Conservation (phyloP, 768 basidiomycete genomes). For the Auricularia auricula-judae region DNA sequence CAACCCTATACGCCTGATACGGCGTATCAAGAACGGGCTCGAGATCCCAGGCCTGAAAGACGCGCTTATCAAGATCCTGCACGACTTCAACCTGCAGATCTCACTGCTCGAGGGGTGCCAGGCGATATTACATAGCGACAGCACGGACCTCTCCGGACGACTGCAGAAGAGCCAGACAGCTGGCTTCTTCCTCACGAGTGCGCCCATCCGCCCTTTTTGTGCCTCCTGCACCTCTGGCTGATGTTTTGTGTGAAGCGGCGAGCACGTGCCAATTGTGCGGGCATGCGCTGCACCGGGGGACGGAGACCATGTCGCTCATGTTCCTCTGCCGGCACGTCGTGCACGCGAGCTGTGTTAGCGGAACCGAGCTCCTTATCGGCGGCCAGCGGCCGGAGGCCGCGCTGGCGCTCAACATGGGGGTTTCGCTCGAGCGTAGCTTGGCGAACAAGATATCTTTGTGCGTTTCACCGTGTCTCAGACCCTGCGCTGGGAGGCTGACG, state of each 20-base stretch:
- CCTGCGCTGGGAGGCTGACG: constrained; percentile 2
- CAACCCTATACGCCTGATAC: constrained; percentile 86
- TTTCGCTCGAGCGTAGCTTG: constrained; percentile 17
- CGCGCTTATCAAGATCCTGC: constrained; percentile 91
- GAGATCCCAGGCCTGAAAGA: constrained; percentile 94
- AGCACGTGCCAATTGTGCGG: constrained; percentile 58
- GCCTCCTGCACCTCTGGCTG: not conserved
- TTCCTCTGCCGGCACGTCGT: constrained; percentile 86
- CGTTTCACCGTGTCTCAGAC: constrained; percentile 20
- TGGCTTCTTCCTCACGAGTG: constrained; percentile 70
- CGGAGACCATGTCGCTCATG: constrained; percentile 53
- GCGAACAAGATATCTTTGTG: constrained; percentile 75
- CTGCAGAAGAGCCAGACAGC: constrained; percentile 68
- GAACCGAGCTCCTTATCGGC: constrained; percentile 38
- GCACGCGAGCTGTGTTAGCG: constrained; percentile 68
- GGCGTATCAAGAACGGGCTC: constrained; percentile 89
- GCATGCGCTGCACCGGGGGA: constrained; percentile 42
- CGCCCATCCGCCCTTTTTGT: constrained; percentile 15
- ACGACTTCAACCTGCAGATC: constrained; percentile 91
- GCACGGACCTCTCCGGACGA: constrained; percentile 52
- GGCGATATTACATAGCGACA: constrained; percentile 76
- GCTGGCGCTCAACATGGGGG: constrained; percentile 30
- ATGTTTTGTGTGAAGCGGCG: constrained; percentile 33
- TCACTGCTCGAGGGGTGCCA: constrained; percentile 89
- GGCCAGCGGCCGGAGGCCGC: constrained; percentile 49